Base-by-base conservation (phyloP, 2,329 filamentous ascomycete species). In the Fusarium proliferatum region DNA sequence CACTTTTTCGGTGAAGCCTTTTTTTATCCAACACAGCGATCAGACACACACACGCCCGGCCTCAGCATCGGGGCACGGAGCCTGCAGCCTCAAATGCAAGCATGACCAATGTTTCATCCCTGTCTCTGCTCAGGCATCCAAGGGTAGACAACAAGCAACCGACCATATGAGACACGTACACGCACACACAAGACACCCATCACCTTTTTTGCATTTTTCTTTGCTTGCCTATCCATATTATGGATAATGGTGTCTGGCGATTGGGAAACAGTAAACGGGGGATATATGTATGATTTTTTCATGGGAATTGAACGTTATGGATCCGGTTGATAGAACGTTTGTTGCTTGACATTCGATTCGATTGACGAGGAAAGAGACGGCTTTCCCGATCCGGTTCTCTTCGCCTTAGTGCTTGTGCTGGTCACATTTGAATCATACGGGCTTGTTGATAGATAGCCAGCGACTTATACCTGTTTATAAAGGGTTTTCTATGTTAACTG, bases 191-290 rank as follows among this genome's bases (percentile, higher is more conserved):
- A 38, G 17, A 16, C 34, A 57, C 28, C 39, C 58, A 39, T 57
- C 7, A 19, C 43, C 41, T 58, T 60, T 33, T 33, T 68, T 60
- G 45, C 56, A 55, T 51, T 61, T 61, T 64, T 49, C 62, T 63
- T 51, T 61, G 55, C 73, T 51, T 63, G 28, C 26, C 49, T 39
- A 43, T 58, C 53, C 72, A 55, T 67, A 72, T 45, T 38, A 73
- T 68, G 73, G 71, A 67, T 42, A 15, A 61, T 15, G 76, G 76
- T 61, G 76, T 78, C 72, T 41, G 73, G 76, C 72, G 76, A 74
- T 67, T 43, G 72, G 67, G 53, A 53, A 63, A 69, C 30, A 61
- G 61, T 58, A 69, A 69, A 64, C 48, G 53, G 69, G 66, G 30
- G 52, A 55, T 61, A 65, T 72, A 57, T 60, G 57, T 58, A 63